phyloP scores from a whole-genome alignment of 2,329 filamentous ascomycete species.

The Lecanicillium sp. region DNA sequence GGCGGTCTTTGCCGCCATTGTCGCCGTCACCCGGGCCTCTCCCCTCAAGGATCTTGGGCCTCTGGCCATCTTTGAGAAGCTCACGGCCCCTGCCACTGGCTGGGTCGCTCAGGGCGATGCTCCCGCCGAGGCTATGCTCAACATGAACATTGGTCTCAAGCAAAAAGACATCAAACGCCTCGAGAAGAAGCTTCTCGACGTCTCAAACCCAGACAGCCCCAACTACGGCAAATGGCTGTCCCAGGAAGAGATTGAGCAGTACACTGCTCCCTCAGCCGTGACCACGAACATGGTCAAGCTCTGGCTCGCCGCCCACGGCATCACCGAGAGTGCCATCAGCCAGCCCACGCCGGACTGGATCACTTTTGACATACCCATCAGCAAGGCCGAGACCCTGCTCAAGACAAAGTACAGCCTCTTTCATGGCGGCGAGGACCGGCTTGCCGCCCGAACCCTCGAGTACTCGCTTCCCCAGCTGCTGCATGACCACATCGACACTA shows the following conservation, averaged over 20 bases:
- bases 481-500: slow-evolving; percentile 15
- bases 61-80: slow-evolving; percentile 1
- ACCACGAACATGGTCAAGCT: slow-evolving; percentile 17
- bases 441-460: slow-evolving; percentile 10
- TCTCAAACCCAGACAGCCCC: slow-evolving; percentile 21
- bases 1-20: too few relatives aligned
- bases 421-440: background rate
- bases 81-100: background rate
- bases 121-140: slow-evolving; percentile 4
- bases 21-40: background rate
- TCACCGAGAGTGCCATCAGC: background rate
- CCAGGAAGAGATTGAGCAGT: slow-evolving; percentile 18
- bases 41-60: background rate
- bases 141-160: slow-evolving; percentile 8
- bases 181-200: slow-evolving; percentile 19
- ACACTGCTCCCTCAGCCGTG: slow-evolving; percentile 19
- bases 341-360: slow-evolving; percentile 7
- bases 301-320: slow-evolving; percentile 17
- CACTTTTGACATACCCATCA: background rate
- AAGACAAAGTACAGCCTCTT: slow-evolving; percentile 2
- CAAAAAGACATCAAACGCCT: slow-evolving; percentile 20
- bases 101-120: background rate
- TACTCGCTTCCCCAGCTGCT: slow-evolving; percentile 15
- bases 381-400: slow-evolving; percentile 9
- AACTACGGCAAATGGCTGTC: slow-evolving; percentile 23